phyloP scores from a whole-genome alignment of 176 grass and related monocot genomes.

The Carex pumila region DNA sequence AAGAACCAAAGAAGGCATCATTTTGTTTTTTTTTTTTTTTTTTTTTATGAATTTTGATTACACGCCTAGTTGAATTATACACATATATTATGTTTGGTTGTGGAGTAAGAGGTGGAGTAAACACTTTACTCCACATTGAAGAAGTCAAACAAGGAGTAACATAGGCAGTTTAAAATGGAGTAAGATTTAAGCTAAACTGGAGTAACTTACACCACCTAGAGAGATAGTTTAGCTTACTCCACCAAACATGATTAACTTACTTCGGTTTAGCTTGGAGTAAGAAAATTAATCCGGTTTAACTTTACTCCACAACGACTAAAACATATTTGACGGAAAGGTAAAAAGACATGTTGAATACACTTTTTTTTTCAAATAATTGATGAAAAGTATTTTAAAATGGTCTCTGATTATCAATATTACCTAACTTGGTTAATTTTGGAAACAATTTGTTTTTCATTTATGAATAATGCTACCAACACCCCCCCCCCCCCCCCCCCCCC shows the following conservation, averaged over 20 bases:
- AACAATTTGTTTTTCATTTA: background rate
- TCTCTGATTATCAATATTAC: background rate
- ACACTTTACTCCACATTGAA: too few species aligned
- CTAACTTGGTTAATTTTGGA: background rate
- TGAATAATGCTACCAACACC: background rate
- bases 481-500: too few species aligned
- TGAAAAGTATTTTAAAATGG: background rate
- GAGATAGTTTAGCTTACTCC: too few species aligned
- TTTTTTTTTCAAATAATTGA: background rate
- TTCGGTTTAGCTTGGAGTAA: too few species aligned
- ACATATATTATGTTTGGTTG: too few species aligned
- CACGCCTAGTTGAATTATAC: background rate
- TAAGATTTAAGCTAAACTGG: too few species aligned
- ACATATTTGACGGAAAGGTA: background rate
- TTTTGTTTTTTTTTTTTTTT: background rate
- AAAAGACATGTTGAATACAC: background rate
- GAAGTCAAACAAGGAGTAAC: too few species aligned
- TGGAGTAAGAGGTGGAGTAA: too few species aligned
- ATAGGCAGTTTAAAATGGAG: too few species aligned
- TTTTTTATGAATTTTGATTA: background rate
- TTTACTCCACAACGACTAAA: background rate
- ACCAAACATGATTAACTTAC: too few species aligned
- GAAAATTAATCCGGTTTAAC: too few species aligned
- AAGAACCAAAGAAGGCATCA: background rate
- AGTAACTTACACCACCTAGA: too few species aligned